Base-by-base conservation (phyloP, 768 basidiomycete species). In the Tulasnella sp. region DNA sequence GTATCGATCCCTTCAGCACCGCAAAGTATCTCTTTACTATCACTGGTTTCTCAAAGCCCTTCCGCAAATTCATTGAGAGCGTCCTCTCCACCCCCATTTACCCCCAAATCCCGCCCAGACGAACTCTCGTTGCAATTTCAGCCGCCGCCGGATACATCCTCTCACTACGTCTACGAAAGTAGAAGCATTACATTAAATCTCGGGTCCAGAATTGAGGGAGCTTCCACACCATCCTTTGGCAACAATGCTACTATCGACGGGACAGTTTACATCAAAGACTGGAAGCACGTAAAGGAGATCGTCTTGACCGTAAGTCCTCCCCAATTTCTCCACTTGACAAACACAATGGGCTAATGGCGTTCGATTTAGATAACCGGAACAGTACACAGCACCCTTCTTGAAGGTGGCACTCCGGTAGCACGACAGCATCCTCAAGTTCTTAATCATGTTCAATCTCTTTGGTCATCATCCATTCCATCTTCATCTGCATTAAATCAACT, bases 211-310 rank as follows among this genome's bases (percentile, higher is more conserved):
- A 36, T 73, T 14, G 34, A 73, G 37, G 72, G 72, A 34, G 42
- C 72, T 31, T 49, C 42, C 17, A 52, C 42, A 0, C 72, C 72
- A 5, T 42, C 42, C 42, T 73, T 39, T 58, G 72, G 72, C 25
- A 73, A 73, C 40, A 73, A 73, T 52, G 72, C 72, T 54, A 58
- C 42, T 5, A 73, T 73, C 9, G 40, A 73, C 37, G 72, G 72
- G 9, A 52, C 36, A 38, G 72, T 52, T 6, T 25, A 38, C 29
- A 40, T 73, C 14, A 42, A 73, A 19, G 42, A 37, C 29, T 73
- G 37, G 34, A 73, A 73, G 42, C 36, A 73, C 36, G 72, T 52
- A 29, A 73, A 73, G 49, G 72, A 73, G 31, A 34, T 73, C 72
- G 37, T 45, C 12, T 25, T 73, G 29, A 73, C 72, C 22, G 72